Conservation (phyloP, 768 basidiomycete species). For the Boletus fagicola region DNA sequence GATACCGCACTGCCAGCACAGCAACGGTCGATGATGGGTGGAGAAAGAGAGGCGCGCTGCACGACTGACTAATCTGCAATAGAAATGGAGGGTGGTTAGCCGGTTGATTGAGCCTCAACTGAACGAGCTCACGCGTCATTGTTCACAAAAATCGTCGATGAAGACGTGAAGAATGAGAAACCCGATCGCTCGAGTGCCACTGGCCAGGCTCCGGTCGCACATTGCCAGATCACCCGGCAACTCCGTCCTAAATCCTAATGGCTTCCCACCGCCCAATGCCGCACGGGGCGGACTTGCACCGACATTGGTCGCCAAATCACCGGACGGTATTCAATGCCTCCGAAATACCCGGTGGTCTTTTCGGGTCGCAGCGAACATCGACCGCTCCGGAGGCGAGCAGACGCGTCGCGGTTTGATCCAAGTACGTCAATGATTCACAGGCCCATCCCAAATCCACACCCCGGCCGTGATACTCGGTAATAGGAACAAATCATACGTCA, state of each 20-base stretch:
- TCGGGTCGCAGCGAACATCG: no score
- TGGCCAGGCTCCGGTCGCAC: background rate
- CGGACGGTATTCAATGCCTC: no score
- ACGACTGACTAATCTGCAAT: background rate
- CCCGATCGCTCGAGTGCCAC: background rate
- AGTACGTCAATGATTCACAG: no score
- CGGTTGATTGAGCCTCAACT: no score
- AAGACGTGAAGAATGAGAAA: background rate
- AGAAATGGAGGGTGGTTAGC: background rate
- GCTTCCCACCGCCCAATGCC: background rate
- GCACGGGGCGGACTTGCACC: background rate
- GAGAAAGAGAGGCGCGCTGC: slow-evolving; percentile 1
- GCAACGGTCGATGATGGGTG: slow-evolving; percentile 7
- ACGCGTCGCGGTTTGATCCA: no score
- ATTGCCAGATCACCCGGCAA: background rate
- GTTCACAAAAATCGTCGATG: no score
- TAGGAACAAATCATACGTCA: no score
- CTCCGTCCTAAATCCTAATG: background rate
- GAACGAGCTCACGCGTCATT: no score
- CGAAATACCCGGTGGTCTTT: no score
- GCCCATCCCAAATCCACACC: no score
- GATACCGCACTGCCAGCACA: background rate
- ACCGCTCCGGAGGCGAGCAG: no score
- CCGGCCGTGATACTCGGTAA: no score
- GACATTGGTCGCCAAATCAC: background rate